Evolutionary conservation across 1,139 yeast species (phyloP), one percentile per base, ranked within the genome.

Genomic region (Sporopachydermia cereana): DNA sequence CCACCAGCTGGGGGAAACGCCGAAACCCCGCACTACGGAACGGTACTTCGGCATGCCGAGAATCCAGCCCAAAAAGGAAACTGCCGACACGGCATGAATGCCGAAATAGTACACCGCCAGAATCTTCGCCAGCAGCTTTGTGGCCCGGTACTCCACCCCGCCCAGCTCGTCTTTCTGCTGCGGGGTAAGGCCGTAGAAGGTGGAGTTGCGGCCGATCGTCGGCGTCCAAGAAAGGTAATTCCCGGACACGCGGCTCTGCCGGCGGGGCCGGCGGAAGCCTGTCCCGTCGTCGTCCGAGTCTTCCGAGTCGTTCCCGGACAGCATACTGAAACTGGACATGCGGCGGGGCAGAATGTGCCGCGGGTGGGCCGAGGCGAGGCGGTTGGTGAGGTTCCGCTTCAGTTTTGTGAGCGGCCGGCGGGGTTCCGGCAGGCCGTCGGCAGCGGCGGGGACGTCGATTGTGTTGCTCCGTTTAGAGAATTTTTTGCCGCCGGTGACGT

Each of bases 121-220:
- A 43, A 91, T 76, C 54, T 74, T 76, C 46, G 85, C 77, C 47
- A 91, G 66, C 12, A 88, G 64, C 56, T 86, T 86, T 47, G 84
- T 73, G 0, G 98, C 88, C 44, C 97, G 74, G 58, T 91, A 93
- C 58, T 91, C 99, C 9, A 91, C 96, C 46, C 98, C 99, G 29
- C 98, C 99, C 42, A 91, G 65, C 60, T 91, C 99, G 49, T 84
- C 94, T 55, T 86, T 86, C 60, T 93, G 97, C 22, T 76, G 82
- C 24, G 79, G 86, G 2, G 84, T 78, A 47, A 91, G 64, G 25
- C 82, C 82, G 2, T 85, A 84, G 67, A 91, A 91, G 0, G 89
- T 84, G 1, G 98, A 91, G 61, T 93, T 93, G 59, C 97, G 75
- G n/a, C 96, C 98, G 43, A 93, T 74, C 0, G 88, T 86, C 0